These are phyloP conservation scores for Colletotrichum orchidophilum DNA, from an alignment of 2,329 filamentous ascomycete genomes.

Conservation along the genomic window DNA sequence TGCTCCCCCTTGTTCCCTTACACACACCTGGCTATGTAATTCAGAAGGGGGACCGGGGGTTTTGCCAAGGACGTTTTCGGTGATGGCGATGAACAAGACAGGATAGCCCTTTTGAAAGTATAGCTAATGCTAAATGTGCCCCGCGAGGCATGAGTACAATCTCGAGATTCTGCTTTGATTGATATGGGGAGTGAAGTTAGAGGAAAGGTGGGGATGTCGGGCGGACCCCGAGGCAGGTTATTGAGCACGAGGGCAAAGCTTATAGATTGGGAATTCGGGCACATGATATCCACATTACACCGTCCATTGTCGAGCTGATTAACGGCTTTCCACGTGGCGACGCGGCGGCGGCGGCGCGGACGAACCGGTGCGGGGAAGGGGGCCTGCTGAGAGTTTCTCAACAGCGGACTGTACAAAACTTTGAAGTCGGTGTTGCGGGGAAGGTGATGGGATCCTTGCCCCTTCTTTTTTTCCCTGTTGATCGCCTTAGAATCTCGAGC, in stretches of 20 bases:
- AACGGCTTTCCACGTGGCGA: background rate
- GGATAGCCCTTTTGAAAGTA: slow-evolving; percentile 9
- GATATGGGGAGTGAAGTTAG: background rate
- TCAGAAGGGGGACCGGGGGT: slow-evolving; percentile 4
- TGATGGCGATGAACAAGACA: slow-evolving; percentile 10
- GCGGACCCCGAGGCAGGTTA: background rate
- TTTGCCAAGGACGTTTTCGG: background rate
- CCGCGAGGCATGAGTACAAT: background rate
- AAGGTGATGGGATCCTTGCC: background rate
- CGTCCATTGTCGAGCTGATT: background rate
- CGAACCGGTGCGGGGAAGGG: background rate
- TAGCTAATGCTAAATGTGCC: slow-evolving; percentile 28
- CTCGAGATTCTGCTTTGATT: no score
- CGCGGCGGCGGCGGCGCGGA: background rate
- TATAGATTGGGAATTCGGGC: background rate
- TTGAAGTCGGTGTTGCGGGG: no score
- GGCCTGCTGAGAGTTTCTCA: background rate
- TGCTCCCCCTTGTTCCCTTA: background rate
- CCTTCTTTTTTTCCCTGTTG: background rate
- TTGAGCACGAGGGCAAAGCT: background rate
- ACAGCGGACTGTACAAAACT: background rate
- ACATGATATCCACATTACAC: background rate
- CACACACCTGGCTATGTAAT: slow-evolving; percentile 10
- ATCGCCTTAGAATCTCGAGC: no score
- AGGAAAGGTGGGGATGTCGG: background rate